phyloP scores from a whole-genome alignment of 257 asterid species.

The Gardenia jasminoides region DNA sequence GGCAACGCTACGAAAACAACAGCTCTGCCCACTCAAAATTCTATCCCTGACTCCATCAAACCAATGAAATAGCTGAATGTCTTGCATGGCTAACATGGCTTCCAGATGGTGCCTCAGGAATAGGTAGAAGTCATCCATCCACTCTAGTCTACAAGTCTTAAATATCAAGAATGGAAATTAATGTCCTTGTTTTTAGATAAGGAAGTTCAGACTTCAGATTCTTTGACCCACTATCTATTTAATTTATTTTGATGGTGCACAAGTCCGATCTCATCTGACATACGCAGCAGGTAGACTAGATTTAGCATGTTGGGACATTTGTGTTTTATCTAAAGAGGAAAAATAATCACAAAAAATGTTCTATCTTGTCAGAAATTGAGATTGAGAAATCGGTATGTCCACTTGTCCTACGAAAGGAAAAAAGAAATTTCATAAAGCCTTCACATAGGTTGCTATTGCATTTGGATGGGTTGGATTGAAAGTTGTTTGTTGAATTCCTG shows the following conservation, averaged over 20 bases:
- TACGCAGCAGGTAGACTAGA: background rate
- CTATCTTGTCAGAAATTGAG: background rate
- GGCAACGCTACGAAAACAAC: constrained; percentile 9
- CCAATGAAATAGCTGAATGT: background rate
- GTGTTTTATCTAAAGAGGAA: background rate
- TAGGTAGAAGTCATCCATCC: background rate
- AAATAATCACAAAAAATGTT: background rate
- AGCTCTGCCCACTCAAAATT: background rate
- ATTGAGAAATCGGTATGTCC: background rate
- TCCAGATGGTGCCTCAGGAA: constrained; percentile 6
- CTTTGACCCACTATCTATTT: constrained; percentile 4
- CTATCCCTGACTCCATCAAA: background rate
- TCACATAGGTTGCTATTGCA: background rate
- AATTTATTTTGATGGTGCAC: background rate
- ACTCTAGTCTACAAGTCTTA: background rate
- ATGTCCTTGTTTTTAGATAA: constrained; percentile 7
- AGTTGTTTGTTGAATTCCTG: background rate
- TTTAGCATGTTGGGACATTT: background rate
- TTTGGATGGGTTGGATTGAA: no score
- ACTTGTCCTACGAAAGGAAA: background rate
- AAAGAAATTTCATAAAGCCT: background rate
- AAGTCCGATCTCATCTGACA: background rate
- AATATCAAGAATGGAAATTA: background rate
- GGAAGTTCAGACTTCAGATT: background rate
- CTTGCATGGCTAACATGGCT: constrained; percentile 8